These are phyloP conservation scores for Cladosporium oxysporum DNA, from an alignment of 2,329 filamentous ascomycete species.

Conservation along the genomic window DNA sequence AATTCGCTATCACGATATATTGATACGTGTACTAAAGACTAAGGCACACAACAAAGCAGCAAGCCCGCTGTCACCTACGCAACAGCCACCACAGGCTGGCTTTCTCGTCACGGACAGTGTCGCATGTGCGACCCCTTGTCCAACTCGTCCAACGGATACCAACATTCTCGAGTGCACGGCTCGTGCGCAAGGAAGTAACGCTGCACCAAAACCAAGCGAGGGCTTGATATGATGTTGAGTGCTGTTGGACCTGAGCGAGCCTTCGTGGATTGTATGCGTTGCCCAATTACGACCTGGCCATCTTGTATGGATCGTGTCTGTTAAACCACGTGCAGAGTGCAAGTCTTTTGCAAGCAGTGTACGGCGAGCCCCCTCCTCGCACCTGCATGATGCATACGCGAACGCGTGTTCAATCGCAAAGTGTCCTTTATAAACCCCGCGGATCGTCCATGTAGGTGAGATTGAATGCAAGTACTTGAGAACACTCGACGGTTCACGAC, in stretches of 20 bases:
- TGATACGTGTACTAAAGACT: neutral
- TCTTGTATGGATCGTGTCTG: neutral
- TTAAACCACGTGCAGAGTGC: neutral
- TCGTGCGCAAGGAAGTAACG: slow-evolving; percentile 18
- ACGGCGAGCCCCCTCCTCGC: neutral
- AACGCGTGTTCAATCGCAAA: neutral
- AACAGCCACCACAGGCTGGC: slow-evolving; percentile 7
- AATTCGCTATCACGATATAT: neutral
- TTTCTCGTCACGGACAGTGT: neutral
- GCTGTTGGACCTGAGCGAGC: neutral
- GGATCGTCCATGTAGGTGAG: slow-evolving; percentile 1
- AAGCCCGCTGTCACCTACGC: slow-evolving; percentile 4
- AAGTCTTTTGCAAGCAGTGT: neutral
- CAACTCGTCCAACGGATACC: slow-evolving; percentile 11
- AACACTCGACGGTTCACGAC: neutral
- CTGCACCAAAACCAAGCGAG: slow-evolving; percentile 4
- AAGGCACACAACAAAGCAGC: slow-evolving; percentile 1
- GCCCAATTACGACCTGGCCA: neutral
- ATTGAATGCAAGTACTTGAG: neutral
- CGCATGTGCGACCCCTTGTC: slow-evolving; percentile 18
- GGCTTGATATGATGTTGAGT: neutral
- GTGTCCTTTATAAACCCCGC: neutral
- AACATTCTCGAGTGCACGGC: slow-evolving; percentile 9
- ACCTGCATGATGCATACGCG: neutral
- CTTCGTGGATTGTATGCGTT: neutral